Conservation (phyloP, 2,329 filamentous ascomycete species). For the Orbilia brochopaga region DNA sequence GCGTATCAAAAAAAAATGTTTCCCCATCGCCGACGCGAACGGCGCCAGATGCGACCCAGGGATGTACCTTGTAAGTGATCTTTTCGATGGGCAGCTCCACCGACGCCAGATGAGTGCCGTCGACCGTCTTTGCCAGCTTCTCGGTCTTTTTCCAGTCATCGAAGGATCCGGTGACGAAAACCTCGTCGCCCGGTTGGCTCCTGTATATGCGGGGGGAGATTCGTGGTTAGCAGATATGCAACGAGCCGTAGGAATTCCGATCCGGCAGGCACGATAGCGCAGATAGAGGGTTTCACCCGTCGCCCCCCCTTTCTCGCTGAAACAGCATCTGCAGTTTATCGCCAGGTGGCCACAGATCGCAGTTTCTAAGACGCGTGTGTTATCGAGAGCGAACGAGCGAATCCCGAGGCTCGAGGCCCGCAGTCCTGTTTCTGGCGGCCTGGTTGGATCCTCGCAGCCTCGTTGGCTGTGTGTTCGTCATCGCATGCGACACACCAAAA, state of each 20-base stretch:
- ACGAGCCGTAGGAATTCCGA: not conserved
- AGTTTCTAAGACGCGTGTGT: not conserved
- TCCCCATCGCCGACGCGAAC: not conserved
- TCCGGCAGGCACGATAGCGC: not conserved
- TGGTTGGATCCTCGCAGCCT: not conserved
- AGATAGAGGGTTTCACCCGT: not conserved
- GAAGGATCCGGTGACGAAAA: constrained; percentile 94
- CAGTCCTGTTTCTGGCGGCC: not conserved
- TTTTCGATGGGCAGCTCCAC: constrained; percentile 72
- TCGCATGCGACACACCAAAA: constrained; percentile 46
- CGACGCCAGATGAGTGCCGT: constrained; percentile 70
- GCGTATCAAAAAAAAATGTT: constrained; percentile 20
- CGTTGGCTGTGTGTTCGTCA: constrained; percentile 26
- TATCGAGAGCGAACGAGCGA: not conserved
- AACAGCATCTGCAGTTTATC: not conserved
- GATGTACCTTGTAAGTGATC: constrained; percentile 90
- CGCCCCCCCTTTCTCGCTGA: not conserved
- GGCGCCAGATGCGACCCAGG: constrained; percentile 1
- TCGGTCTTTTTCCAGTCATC: constrained; percentile 91
- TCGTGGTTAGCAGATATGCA: constrained; percentile 8
- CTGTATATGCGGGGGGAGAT: constrained; percentile 62
- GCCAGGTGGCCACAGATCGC: not conserved
- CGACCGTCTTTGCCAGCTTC: constrained; percentile 76
- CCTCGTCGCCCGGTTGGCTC: constrained; percentile 81
- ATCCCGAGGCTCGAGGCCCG: not conserved